A percentile compares a stretch with the other conserved stretches of the same genome.
These are phyloP conservation scores for Pyrenopolyporus hunteri DNA, from an alignment of 495 filamentous ascomycete species.

Conservation along the genomic window DNA sequence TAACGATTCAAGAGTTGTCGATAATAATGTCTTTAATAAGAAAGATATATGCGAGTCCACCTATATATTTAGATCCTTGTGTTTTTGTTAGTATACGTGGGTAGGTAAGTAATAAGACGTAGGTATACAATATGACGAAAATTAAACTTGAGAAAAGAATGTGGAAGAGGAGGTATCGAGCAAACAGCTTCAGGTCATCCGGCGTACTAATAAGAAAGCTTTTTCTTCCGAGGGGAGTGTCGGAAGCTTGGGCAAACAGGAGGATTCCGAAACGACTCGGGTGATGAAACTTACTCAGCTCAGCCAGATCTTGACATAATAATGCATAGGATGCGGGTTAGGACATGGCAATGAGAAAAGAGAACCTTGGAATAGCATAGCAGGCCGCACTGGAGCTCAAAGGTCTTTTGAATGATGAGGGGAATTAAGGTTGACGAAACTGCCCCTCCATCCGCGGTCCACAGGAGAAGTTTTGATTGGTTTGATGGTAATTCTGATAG, in stretches of 20 bases:
- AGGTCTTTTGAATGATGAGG: constrained; percentile 33
- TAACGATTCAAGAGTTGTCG: constrained; percentile 18
- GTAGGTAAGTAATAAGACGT: neutral
- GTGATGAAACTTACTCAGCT: constrained; percentile 34
- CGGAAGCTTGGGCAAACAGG: constrained; percentile 18
- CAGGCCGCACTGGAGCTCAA: constrained; percentile 25
- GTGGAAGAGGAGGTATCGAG: constrained; percentile 8
- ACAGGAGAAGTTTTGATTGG: constrained; percentile 14
- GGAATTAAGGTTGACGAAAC: constrained; percentile 35
- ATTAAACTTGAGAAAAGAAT: neutral
- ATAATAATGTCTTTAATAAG: neutral
- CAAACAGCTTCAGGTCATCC: constrained; percentile 10
- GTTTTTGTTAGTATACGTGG: too few relatives aligned
- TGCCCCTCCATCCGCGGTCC: constrained; percentile 36
- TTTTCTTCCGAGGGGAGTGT: constrained; percentile 1
- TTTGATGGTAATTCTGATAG: constrained; percentile 9
- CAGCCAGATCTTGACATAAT: constrained; percentile 23
- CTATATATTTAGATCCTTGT: constrained; percentile 4
- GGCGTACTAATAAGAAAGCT: constrained; percentile 17
- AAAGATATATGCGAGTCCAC: neutral
- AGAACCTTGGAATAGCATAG: constrained; percentile 14
- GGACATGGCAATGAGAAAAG: constrained; percentile 18
- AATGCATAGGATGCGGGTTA: constrained; percentile 17
- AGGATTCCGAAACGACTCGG: constrained; percentile 4
- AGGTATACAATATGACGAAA: neutral